Evolutionary conservation across 768 basidiomycete genomes (phyloP), one percentile per base, ranked within the genome.

Genomic region (Hygrophorus pudorinus): DNA sequence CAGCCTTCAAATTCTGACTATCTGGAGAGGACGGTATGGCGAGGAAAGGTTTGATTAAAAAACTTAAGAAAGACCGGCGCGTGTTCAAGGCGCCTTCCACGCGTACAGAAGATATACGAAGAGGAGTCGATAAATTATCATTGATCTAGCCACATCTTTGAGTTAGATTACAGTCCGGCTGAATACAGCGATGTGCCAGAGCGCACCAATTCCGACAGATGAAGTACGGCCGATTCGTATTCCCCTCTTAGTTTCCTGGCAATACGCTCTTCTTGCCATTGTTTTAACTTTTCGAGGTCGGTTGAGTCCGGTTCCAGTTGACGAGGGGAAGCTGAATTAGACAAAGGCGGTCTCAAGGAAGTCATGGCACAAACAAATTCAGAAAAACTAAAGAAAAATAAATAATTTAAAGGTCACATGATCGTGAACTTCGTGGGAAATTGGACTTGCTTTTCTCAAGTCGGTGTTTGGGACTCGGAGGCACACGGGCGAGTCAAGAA

Each of bases 241-340:
- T 91, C 85, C 10, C 83, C 86, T 40, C 68, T 65, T 41, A 91
- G 64, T 54, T 74, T 76, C 45, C 80, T 68, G 27, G 74, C 72
- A 3, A 81, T 67, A n/a, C 88, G 75, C 41, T 84, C 75, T 58
- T 85, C 72, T 50, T 89, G 79, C 85, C 84, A 85, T 65, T 79
- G 65, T 24, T 65, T 56, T 3, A 85, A 57, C 39, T 75, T 78
- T 29, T 79, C 75, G 1, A 79, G 41, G 35, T 79, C 73, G 1
- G 58, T 55, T 4, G 55, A 53, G 5, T 65, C 66, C 3, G 79
- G 77, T 45, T 83, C 79, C 29, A 66, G 61, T 57, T 82, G 78
- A 17, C 74, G 65, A 2, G 74, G 74, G 1, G 73, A 63, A 1
- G 74, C 66, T 0, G 78, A 66, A 50, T 73, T 71, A 14, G 72